A percentile compares a stretch with the other conserved stretches of the same genome.
phyloP scores from a whole-genome alignment of 31 red algal species.

The Endocladia muricata region DNA sequence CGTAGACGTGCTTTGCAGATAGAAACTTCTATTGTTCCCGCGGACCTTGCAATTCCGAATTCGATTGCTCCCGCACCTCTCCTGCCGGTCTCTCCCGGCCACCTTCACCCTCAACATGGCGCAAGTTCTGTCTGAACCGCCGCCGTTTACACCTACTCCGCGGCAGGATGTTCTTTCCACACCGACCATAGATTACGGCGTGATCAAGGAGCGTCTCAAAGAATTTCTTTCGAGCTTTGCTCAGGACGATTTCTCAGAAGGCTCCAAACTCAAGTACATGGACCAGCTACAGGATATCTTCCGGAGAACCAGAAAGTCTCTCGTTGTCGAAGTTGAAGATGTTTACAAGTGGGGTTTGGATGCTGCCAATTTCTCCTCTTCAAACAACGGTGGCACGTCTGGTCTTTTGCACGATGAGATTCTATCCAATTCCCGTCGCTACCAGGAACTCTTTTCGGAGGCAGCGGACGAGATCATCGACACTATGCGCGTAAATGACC shows the following conservation, averaged over 20 bases:
- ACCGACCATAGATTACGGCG: conserved; percentile 51
- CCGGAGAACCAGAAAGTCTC: conserved; percentile 49
- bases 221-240: conserved; percentile 74
- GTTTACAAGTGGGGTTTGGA: conserved; percentile 82
- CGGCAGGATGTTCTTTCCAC: neutral
- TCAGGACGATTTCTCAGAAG: conserved; percentile 49
- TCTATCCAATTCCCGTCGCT: conserved; percentile 67
- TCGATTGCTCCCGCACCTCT: too few species aligned
- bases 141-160: neutral
- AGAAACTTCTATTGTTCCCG: too few species aligned
- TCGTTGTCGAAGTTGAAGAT: conserved; percentile 87
- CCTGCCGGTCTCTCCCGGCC: too few species aligned
- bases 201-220: conserved; percentile 63
- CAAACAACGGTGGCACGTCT: conserved; percentile 20
- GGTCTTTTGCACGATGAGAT: conserved; percentile 61
- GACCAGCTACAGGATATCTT: conserved; percentile 79
- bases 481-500: conserved; percentile 23
- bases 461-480: conserved; percentile 86
- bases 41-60: too few species aligned
- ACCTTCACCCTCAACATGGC: too few species aligned
- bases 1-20: too few species aligned
- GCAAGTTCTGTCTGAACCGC: neutral
- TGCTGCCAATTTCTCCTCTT: conserved; percentile 19
- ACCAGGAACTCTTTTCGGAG: conserved; percentile 73
- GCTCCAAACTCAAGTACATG: conserved; percentile 89